Base-by-base conservation (phyloP, 2,329 filamentous ascomycete species). In the Remersonia thermophila region DNA sequence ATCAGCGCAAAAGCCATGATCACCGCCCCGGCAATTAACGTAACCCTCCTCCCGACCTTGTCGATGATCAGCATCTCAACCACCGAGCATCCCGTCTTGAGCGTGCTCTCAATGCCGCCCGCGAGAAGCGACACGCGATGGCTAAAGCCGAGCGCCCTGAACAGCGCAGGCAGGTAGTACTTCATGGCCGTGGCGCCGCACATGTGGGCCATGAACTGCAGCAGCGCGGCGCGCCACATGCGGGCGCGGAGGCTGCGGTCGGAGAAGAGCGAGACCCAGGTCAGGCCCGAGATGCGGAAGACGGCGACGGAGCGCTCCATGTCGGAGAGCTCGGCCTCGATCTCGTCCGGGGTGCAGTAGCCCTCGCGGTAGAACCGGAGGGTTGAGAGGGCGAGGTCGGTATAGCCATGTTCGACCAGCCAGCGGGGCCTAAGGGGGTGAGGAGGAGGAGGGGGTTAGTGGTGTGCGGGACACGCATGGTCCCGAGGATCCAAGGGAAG, bases 181-280 rank as follows among this genome's bases (percentile, higher is more conserved):
- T 75, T 74, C 59, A 75, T 73, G 3, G 69, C 69, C 0, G 69
- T 69, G 11, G 69, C 69, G 14, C 71, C 71, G 44, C 68, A 73
- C 66, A 74, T 69, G 45, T 73, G 69, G 0, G 68, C 66, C 66
- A 75, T 69, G 51, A 75, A 74, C 49, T 74, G 70, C 4, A 75
- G 57, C 2, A 73, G 53, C 0, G 67, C 61, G 1, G 69, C 69
- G 13, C 71, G 62, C 72, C 71, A 75, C 11, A 76, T 56, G 0
- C 71, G 60, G 11, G 63, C 58, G 47, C 67, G 67, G 1, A 75
- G 54, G 10, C 60, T 53, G 11, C 55, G 51, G 20, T 71, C 56
- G 3, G 57, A 60, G 50, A 75, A 69, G 1, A 75, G 58, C 7
- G 59, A 60, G n/a, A 56, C 57, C 62, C 60, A 66, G 26, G 44